Percentiles rank a stretch among this genome's conserved stretches.
Evolutionary conservation across 805 yeast genomes (phyloP).

Genomic region (Ascoidea tarda): DNA sequence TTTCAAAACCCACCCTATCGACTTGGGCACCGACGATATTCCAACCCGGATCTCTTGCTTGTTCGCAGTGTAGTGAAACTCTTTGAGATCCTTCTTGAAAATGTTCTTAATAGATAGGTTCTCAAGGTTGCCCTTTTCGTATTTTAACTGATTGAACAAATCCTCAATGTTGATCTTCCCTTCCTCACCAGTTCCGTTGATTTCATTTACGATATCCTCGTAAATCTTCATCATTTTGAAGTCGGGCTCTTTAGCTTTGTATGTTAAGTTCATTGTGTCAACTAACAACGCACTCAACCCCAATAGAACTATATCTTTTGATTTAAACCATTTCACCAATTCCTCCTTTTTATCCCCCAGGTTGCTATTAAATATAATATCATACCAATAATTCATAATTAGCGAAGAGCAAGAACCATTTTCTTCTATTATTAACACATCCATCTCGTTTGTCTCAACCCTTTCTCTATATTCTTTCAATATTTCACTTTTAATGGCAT

Average conservation of each 20-base stretch:
- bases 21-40: conserved; percentile 59
- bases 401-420: conserved; percentile 75
- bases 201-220: conserved; percentile 9
- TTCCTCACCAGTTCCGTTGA: not conserved
- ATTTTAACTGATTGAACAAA: conserved; percentile 21
- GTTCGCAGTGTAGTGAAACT: conserved; percentile 29
- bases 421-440: conserved; percentile 46
- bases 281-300: conserved; percentile 55
- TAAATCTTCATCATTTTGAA: conserved; percentile 27
- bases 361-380: conserved; percentile 7
- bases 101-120: conserved; percentile 51
- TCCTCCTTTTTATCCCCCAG: conserved; percentile 6
- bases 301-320: conserved; percentile 28
- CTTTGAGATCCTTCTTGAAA: conserved; percentile 74
- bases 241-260: conserved; percentile 53
- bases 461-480: too few species aligned
- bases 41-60: conserved; percentile 35
- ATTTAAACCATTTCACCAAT: conserved; percentile 2
- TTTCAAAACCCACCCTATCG: conserved; percentile 36
- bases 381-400: conserved; percentile 50
- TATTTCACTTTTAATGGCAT: conserved; percentile 22
- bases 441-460: conserved; percentile 18
- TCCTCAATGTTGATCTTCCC: conserved; percentile 10
- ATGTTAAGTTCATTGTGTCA: conserved; percentile 60
- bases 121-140: conserved; percentile 45